Evolutionary conservation across 352 stramenopile species (phyloP), one percentile per base, ranked within the genome.

Genomic region (Globisporangium barbulae): DNA sequence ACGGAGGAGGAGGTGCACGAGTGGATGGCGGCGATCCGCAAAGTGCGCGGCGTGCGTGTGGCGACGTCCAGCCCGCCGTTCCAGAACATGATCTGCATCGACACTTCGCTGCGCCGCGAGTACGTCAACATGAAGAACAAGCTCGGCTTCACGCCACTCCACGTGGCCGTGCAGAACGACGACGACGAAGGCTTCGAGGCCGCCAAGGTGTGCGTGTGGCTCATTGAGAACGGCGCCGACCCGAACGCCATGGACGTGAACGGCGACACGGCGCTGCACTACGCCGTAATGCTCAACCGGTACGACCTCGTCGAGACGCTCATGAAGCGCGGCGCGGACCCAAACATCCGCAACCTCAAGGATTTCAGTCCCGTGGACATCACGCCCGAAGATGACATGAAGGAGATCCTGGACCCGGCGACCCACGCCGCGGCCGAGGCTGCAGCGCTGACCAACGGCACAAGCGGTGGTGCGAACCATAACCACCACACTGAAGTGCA

Each of bases 51-150:
- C 7, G 85, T 96, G 33, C 88, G 88, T 53, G 78, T 93, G 50
- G 78, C 76, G 30, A 96, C 85, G 35, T 78, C 81, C 8, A 79
- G 68, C 15, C 74, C 82, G 53, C 77, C 85, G 5, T 93, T 89
- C 65, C 84, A 93, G 66, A 92, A 93, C 59, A 96, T 96, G 88
- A 96, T 96, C 63, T 96, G 87, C 69, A 87, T 97, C 58, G 86
- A 97, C 71, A 86, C 74, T 39, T 69, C 68, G 22, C 69, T 91
- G 49, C 85, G 90, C 31, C 81, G 85, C 56, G 83, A 94, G 54
- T 92, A 95, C 56, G 77, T 96, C 28, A 91, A 91, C 70, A 86
- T 93, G 81, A 88, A 86, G 66, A 97, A 97, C 78, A 91, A 90
- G 56, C 59, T 78, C 12, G 85, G 86, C 22, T 92, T 94, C 59